phyloP scores from a whole-genome alignment of 2,329 filamentous ascomycete genomes.

The Fusarium mexicanum region DNA sequence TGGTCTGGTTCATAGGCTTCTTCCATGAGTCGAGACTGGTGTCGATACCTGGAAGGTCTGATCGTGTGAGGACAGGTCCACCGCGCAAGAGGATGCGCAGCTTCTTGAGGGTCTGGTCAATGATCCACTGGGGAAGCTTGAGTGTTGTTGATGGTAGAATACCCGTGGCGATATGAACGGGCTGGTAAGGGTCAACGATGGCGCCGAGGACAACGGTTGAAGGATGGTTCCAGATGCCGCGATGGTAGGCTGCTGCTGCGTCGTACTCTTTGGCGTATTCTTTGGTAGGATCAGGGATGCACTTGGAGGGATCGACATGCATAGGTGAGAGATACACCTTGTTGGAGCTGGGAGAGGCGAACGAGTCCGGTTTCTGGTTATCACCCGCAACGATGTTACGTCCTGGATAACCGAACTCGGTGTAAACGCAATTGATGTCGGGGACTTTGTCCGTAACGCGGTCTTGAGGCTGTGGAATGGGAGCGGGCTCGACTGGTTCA shows the following conservation, averaged over 20 bases:
- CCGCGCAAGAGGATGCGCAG: neutral
- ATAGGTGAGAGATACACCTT: neutral
- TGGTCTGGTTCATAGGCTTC: neutral
- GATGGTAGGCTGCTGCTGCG: neutral
- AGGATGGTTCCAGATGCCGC: neutral
- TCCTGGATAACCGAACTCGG: neutral
- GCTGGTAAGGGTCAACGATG: neutral
- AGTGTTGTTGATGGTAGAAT: neutral
- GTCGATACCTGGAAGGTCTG: neutral
- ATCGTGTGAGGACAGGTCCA: neutral
- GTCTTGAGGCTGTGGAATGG: neutral
- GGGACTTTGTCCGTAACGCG: neutral
- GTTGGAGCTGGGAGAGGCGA: neutral
- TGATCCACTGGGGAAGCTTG: neutral
- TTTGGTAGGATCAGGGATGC: neutral
- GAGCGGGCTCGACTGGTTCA: rapidly evolving
- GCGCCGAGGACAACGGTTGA: neutral
- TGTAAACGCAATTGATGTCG: neutral
- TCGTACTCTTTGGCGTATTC: neutral
- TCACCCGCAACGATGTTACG: neutral
- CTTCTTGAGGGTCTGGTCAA: neutral
- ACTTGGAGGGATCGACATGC: neutral
- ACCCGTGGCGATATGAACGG: neutral
- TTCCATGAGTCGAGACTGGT: neutral
- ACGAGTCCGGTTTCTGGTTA: neutral